phyloP scores from a whole-genome alignment of 1,284 basidiomycete genomes.

The Mrakiaceae sp. region DNA sequence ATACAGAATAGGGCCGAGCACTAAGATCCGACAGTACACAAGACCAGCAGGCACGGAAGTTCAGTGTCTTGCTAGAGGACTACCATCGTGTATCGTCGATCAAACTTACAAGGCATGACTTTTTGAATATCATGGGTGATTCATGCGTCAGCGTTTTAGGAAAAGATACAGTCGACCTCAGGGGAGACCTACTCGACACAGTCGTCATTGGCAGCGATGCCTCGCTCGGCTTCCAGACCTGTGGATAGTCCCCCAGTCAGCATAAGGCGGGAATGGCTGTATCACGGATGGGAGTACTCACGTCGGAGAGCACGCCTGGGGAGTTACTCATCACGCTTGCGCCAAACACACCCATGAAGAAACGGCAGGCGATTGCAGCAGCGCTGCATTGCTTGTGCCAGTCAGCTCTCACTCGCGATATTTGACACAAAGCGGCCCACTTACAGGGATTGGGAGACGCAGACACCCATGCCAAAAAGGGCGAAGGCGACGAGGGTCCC shows the following conservation, averaged over 20 bases:
- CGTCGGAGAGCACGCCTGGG: neutral
- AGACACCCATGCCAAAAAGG: neutral
- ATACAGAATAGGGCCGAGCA: too few species aligned
- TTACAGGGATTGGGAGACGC: neutral
- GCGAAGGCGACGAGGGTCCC: neutral
- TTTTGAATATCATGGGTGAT: too few species aligned
- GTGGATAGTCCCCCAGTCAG: neutral
- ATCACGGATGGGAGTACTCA: neutral
- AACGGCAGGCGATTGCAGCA: neutral
- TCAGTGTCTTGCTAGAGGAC: too few species aligned
- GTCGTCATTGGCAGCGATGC: neutral
- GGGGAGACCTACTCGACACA: neutral
- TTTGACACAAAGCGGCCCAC: neutral
- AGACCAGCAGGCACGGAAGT: too few species aligned
- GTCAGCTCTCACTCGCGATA: neutral
- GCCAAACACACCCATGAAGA: conserved; percentile 6
- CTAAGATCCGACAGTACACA: too few species aligned
- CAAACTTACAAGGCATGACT: too few species aligned
- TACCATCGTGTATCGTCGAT: too few species aligned
- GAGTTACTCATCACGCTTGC: neutral
- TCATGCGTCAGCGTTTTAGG: too few species aligned
- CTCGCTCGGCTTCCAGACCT: neutral
- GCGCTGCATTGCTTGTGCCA: neutral
- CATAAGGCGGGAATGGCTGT: neutral
- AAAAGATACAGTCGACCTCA: too few species aligned